These are phyloP conservation scores for Brettanomyces custersianus DNA, from an alignment of 805 yeast genomes.

Conservation along the genomic window DNA sequence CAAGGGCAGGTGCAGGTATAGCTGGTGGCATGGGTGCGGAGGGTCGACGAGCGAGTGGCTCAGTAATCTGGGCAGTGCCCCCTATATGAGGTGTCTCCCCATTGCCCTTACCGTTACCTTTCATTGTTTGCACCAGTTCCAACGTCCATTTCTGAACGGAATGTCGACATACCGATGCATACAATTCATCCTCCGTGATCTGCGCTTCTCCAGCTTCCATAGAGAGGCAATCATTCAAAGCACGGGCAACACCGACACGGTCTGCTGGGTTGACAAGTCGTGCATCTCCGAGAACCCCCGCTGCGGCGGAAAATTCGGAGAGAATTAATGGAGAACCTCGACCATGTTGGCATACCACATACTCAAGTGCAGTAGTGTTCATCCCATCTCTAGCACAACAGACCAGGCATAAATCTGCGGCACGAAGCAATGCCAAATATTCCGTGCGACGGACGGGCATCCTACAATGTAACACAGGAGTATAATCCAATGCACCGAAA, in stretches of 20 bases:
- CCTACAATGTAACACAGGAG: conserved; percentile 90
- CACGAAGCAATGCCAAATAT: conserved; percentile 78
- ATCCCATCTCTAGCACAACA: conserved; percentile 93
- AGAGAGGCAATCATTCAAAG: conserved; percentile 60
- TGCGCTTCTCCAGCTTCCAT: conserved; percentile 41
- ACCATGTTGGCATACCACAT: conserved; percentile 75
- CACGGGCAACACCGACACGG: conserved; percentile 81
- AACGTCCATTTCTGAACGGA: conserved; percentile 80
- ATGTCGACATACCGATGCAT: conserved; percentile 53
- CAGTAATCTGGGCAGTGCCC: neutral
- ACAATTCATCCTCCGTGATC: conserved; percentile 43
- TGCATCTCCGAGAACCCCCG: conserved; percentile 62
- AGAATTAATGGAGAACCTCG: conserved; percentile 70
- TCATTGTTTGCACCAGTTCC: conserved; percentile 41
- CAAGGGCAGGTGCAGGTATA: conserved; percentile 67
- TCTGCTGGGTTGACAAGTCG: conserved; percentile 95
- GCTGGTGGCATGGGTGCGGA: neutral
- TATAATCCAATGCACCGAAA: conserved; percentile 71
- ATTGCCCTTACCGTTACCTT: conserved; percentile 37
- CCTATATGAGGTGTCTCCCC: neutral
- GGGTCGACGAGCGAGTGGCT: neutral
- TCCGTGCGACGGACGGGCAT: conserved; percentile 83
- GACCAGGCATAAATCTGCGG: conserved; percentile 82
- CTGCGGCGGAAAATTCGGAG: conserved; percentile 90
- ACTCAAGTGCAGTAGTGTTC: conserved; percentile 92